Base-by-base conservation (phyloP, 1,139 yeast species). In the Hyphopichia fennica region DNA sequence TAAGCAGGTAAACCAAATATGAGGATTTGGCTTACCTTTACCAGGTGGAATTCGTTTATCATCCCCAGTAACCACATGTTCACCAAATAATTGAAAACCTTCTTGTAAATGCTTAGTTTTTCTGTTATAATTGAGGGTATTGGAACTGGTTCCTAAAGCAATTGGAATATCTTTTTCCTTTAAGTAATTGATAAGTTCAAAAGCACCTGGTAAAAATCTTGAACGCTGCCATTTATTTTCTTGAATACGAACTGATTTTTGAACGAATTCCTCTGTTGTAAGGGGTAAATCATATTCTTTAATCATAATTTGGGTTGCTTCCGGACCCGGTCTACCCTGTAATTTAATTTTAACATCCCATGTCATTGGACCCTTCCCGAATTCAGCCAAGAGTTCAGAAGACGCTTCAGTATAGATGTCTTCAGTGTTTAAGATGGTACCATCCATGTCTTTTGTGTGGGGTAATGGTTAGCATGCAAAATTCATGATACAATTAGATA, bases 71-170 rank as follows among this genome's bases (percentile, higher is more conserved):
- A 93, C 86, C 18, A 87, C 69, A 47, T 83, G 88, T 14, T 74
- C 72, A 7, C 79, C 81, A 57, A 93, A 93, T 35, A 77, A 58
- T 4, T 75, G 73, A 52, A 88, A 85, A 2, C 82, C 81, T 10
- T 79, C 70, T 30, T 69, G 63, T 41, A 89, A 70, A 58, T 87
- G 93, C 5, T 60, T 65, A 0, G 97, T 89, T 60, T 93, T 93
- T 43, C 79, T 67, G 20, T 71, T 61, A 56, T 68, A 90, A 54
- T 86, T 88, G 34, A 62, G 57, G 20, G 58, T 64, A 51, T 79
- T 78, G 2, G 96, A 88, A 9, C 96, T 87, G 2, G 98, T 91
- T n/a, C 97, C 97, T 42, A 93, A 74, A 1, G 96, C 97, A 49
- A 90, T 78, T 2, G 98, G 98, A 23, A 91, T 63, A 1, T 71